Evolutionary conservation across 768 basidiomycete species (phyloP).

Genomic region (Lactarius quietus): DNA sequence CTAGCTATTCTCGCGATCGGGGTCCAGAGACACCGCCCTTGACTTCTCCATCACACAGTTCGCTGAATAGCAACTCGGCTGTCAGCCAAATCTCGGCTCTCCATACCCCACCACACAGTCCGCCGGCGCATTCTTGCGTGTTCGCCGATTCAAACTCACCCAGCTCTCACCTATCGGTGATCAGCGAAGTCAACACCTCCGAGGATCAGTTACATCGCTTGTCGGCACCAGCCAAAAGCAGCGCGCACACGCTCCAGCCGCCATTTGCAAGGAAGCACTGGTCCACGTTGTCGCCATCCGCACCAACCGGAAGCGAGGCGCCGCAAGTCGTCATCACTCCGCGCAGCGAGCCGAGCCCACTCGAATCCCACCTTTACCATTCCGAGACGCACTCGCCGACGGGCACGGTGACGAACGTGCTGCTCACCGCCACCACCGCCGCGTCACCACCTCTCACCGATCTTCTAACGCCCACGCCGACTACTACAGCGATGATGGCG

Average conservation of each 20-base stretch:
- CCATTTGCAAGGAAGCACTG: neutral
- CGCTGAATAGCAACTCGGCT: constrained; percentile 24
- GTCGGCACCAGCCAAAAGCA: constrained; percentile 3
- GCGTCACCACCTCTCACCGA: neutral
- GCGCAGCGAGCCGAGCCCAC: neutral
- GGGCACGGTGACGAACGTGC: neutral
- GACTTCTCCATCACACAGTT: constrained; percentile 32
- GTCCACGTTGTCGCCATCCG: neutral
- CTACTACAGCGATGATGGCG: neutral
- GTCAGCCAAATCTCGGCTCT: constrained; percentile 10
- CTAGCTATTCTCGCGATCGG: constrained; percentile 1
- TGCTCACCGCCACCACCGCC: neutral
- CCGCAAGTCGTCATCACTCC: neutral
- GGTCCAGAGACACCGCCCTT: constrained; percentile 10
- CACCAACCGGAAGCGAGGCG: neutral
- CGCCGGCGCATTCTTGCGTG: neutral
- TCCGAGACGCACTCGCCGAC: neutral
- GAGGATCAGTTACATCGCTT: constrained; percentile 1
- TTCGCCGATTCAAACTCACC: constrained; percentile 1
- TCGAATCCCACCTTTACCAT: neutral
- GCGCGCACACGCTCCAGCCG: neutral
- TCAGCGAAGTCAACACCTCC: constrained; percentile 13
- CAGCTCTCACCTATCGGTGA: constrained; percentile 15
- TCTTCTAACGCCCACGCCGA: neutral
- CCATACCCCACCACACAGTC: constrained; percentile 28